A percentile compares a stretch with the other conserved stretches of the same genome.
These are phyloP conservation scores for Debaryomyces prosopidis DNA, from an alignment of 805 yeast genomes.

Conservation along the genomic window DNA sequence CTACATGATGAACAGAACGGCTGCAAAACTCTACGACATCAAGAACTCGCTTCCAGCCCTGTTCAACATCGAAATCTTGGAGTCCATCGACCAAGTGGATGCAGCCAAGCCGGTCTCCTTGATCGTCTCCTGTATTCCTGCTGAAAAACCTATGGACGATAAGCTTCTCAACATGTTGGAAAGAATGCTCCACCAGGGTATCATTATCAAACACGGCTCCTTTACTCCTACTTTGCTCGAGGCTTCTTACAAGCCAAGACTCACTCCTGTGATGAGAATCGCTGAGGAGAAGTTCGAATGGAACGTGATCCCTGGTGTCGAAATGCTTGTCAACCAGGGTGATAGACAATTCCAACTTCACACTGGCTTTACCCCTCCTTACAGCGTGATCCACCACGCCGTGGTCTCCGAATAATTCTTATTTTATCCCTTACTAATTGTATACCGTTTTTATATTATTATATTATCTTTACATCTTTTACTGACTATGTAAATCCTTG, in stretches of 20 bases:
- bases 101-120: conserved; percentile 52
- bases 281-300: conserved; percentile 66
- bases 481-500: too few species aligned
- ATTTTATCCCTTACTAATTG: background rate
- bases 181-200: conserved; percentile 44
- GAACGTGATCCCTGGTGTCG: conserved; percentile 87
- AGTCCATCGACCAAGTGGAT: conserved; percentile 45
- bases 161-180: conserved; percentile 50
- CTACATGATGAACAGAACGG: conserved; percentile 80
- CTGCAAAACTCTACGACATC: conserved; percentile 60
- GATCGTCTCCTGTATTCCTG: conserved; percentile 82
- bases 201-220: conserved; percentile 26
- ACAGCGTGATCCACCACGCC: conserved; percentile 58
- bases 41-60: conserved; percentile 58
- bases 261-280: conserved; percentile 81
- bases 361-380: conserved; percentile 69
- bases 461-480: background rate
- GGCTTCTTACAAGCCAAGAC: conserved; percentile 90
- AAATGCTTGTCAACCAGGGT: conserved; percentile 93
- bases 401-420: conserved; percentile 37
- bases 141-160: conserved; percentile 66
- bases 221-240: conserved; percentile 67
- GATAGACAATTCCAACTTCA: conserved; percentile 80
- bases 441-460: background rate
- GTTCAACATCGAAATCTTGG: conserved; percentile 60